These are phyloP conservation scores for Akanthomyces muscarius DNA, from an alignment of 2,329 filamentous ascomycete genomes.

Conservation along the genomic window DNA sequence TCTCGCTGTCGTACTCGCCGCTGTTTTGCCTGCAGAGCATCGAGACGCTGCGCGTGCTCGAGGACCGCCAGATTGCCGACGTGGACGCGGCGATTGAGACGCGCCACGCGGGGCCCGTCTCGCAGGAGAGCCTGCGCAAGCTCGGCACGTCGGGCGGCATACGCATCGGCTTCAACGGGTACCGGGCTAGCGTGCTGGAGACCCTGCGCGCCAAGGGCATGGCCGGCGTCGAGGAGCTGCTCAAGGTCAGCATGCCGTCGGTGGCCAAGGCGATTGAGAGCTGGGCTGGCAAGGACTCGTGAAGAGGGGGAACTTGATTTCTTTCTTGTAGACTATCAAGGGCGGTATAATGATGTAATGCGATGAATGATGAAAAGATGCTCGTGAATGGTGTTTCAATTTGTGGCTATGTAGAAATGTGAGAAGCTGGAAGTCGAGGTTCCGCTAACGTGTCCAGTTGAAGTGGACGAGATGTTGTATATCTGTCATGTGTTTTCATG, in stretches of 20 bases:
- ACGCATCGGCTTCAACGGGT: constrained; percentile 66
- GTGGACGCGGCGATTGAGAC: constrained; percentile 33
- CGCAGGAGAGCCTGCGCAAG: constrained; percentile 59
- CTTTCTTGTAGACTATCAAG: background rate
- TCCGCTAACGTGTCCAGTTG: constrained; percentile 28
- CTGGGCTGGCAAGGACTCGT: background rate
- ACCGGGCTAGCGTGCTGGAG: constrained; percentile 66
- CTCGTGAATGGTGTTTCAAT: background rate
- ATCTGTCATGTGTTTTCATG: background rate
- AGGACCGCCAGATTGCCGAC: constrained; percentile 49
- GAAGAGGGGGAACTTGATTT: background rate
- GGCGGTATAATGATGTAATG: background rate
- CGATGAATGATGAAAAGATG: background rate
- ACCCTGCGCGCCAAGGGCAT: constrained; percentile 63
- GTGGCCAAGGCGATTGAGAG: constrained; percentile 48
- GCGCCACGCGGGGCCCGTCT: constrained; percentile 66
- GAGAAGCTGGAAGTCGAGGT: background rate
- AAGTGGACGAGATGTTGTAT: constrained; percentile 25
- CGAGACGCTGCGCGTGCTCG: constrained; percentile 50
- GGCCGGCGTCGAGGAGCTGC: constrained; percentile 63
- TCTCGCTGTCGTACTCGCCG: constrained; percentile 58
- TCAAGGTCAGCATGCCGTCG: constrained; percentile 79
- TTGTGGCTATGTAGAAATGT: background rate
- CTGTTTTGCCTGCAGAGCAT: constrained; percentile 54
- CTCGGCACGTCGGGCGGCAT: constrained; percentile 64